Conservation (phyloP, 805 yeast species). For the Ogataea degrootiae region DNA sequence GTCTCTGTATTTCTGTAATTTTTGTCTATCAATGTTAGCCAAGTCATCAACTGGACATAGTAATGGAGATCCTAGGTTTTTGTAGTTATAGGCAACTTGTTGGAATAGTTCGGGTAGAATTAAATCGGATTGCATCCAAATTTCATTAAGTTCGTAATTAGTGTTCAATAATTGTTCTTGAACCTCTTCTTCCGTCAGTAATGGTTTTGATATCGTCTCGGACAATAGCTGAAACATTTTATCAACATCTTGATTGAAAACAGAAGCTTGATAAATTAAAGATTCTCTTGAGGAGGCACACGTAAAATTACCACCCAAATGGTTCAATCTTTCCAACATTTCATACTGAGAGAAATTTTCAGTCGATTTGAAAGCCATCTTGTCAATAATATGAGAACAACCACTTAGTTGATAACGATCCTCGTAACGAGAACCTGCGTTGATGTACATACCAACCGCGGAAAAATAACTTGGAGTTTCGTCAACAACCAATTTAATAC, state of each 20-base stretch:
- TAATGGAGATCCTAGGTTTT: constrained; percentile 82
- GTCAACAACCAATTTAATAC: constrained; percentile 78
- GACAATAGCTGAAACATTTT: constrained; percentile 71
- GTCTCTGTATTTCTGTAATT: constrained; percentile 54
- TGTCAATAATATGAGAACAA: constrained; percentile 75
- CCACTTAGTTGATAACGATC: constrained; percentile 53
- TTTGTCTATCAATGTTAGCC: constrained; percentile 45
- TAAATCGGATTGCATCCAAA: constrained; percentile 77
- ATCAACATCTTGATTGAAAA: constrained; percentile 80
- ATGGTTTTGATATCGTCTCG: constrained; percentile 75
- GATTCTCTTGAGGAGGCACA: constrained; percentile 90
- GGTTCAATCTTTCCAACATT: constrained; percentile 71
- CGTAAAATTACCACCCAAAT: constrained; percentile 90
- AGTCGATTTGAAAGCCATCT: constrained; percentile 80
- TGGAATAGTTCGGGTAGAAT: constrained; percentile 89
- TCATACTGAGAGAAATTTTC: constrained; percentile 51
- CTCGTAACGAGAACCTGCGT: constrained; percentile 90
- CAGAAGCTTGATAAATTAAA: constrained; percentile 90
- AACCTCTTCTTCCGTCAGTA: constrained; percentile 62
- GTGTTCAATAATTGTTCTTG: constrained; percentile 70
- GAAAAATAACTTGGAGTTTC: constrained; percentile 86
- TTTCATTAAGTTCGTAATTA: constrained; percentile 76
- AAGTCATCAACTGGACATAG: constrained; percentile 73
- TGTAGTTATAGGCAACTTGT: constrained; percentile 65
- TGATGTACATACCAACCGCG: constrained; percentile 83